Conservation (phyloP, 108 stramenopile genomes). For the Fragilariopsis cylindrus region DNA sequence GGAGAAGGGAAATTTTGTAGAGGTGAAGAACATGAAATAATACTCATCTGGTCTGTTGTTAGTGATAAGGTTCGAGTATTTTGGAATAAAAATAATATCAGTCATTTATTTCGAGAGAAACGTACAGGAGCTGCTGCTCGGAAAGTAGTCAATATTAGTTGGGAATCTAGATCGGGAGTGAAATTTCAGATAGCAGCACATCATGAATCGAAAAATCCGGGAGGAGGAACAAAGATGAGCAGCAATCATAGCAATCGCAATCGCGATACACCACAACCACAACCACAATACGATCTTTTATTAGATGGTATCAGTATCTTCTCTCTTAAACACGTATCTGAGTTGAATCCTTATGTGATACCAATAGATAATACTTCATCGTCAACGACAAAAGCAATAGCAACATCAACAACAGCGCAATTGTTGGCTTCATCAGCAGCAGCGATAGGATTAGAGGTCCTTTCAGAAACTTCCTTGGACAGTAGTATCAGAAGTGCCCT, state of each 20-base stretch:
- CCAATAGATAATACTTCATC: conserved; percentile 7
- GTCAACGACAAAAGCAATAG: conserved; percentile 1
- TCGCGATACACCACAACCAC: background rate
- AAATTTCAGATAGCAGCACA: conserved; percentile 31
- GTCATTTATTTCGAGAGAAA: conserved; percentile 18
- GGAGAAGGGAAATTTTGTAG: conserved; percentile 24
- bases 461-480: background rate
- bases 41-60: conserved; percentile 48
- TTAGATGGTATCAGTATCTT: conserved; percentile 65
- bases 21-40: conserved; percentile 53
- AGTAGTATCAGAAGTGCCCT: background rate
- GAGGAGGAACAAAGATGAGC: background rate
- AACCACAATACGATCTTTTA: conserved; percentile 67
- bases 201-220: background rate
- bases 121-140: background rate
- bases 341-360: conserved; percentile 30
- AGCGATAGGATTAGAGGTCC: background rate
- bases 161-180: conserved; percentile 34
- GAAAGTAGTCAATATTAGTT: conserved; percentile 28
- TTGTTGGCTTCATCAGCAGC: no score
- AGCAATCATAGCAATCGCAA: background rate
- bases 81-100: conserved; percentile 44
- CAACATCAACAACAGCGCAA: background rate
- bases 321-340: conserved; percentile 53
- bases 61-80: conserved; percentile 43